Evolutionary conservation across 176 grass and related monocot species (phyloP), one percentile per base, ranked within the genome.

Genomic region (Oryza meridionalis): DNA sequence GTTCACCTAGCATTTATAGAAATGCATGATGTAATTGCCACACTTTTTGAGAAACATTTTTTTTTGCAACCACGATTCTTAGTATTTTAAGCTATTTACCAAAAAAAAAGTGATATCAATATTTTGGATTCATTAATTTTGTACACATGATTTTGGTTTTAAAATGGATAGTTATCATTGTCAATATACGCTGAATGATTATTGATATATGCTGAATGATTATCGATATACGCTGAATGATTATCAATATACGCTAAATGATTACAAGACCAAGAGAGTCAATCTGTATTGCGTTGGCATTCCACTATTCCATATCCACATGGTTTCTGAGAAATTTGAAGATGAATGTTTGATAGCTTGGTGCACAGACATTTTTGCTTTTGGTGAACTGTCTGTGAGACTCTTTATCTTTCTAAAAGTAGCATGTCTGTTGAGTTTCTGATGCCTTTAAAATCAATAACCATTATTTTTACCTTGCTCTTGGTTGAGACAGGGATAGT

Each of bases 1-100:
- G 40, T 85, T 72, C 59, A 72, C 37, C 24, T 67, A 43, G 68
- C 72, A 67, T 38, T 67, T 32, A 38, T 68, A 21, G 10, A 84
- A 66, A 69, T 44, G 73, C 66, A 42, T 65, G 27, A 6, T 33
- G 16, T 80, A 26, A 12, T 35, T 64, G 25, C 9, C n/a, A 63
- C 32, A 49, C 43, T 66, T 9, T 53, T 9, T 43, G 26, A 83
- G 63, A 55, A 65, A 11, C 67, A 26, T 3, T 55, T 75, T 38
- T 12, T 65, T 82, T 64, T 73, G 24, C 16, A 21, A 12, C 44
- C 59, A 64, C 3, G 44, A 73, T 19, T 13, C 27, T 55, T 32
- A 2, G 14, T 61, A 58, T 67, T 40, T 70, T n/a, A 44, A 53
- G 9, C 80, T 29, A n/a, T 35, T 74, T 74, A 6, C 19, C 26